Evolutionary conservation across 179 eudicot genomes (phyloP).

Genomic region (Beta lomatogona): DNA sequence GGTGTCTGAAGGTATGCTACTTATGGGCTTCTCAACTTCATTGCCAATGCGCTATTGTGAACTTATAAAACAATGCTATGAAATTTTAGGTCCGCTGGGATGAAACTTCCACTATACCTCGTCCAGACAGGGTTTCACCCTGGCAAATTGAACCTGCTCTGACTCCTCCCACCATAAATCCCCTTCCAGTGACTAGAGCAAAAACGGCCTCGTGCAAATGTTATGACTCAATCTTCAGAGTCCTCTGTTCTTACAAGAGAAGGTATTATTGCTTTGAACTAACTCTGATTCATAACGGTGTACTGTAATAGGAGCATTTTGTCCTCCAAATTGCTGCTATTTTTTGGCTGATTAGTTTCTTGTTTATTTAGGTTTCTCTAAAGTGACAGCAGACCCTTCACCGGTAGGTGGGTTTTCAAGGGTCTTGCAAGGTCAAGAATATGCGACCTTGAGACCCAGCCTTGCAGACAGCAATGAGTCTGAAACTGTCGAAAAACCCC

Average conservation of each 20-base stretch:
- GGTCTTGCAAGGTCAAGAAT: conserved; percentile 97
- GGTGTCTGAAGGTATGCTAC: conserved; percentile 72
- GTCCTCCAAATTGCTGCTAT: neutral
- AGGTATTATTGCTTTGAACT: conserved; percentile 45
- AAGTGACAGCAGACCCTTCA: conserved; percentile 56
- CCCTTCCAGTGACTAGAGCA: conserved; percentile 72
- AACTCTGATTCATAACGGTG: neutral
- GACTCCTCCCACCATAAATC: conserved; percentile 72
- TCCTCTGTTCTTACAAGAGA: conserved; percentile 79
- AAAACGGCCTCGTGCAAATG: conserved; percentile 76
- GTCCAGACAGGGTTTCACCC: conserved; percentile 94
- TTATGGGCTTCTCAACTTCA: neutral
- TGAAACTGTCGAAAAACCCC: conserved; percentile 61
- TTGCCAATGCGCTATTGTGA: neutral
- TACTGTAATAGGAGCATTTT: neutral
- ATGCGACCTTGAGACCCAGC: conserved; percentile 56
- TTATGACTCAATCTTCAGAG: conserved; percentile 68
- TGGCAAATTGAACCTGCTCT: conserved; percentile 93
- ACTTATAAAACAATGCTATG: neutral
- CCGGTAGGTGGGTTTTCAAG: conserved; percentile 65
- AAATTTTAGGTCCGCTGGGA: conserved; percentile 85
- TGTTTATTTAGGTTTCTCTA: conserved; percentile 53
- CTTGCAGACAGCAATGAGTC: conserved; percentile 75
- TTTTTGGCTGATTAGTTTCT: conserved; percentile 8
- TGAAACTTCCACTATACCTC: conserved; percentile 79